These are phyloP conservation scores for Amaranthus cruentus DNA, from an alignment of 148 eudicot genomes.

Conservation along the genomic window DNA sequence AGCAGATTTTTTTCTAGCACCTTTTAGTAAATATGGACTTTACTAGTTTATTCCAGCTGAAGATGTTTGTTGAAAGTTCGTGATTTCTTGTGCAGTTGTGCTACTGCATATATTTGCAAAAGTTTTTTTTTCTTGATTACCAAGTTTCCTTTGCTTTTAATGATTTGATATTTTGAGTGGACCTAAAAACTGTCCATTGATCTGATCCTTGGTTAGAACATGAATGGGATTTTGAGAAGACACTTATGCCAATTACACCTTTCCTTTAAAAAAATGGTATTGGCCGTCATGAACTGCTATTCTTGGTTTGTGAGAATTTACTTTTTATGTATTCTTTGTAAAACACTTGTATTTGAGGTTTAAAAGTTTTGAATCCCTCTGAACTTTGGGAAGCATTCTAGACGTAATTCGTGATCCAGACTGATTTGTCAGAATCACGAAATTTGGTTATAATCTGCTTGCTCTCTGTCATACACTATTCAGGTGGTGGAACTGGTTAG, in stretches of 20 bases:
- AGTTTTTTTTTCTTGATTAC: background rate
- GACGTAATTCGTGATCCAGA: background rate
- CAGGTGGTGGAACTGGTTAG: constrained; percentile 91
- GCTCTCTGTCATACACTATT: background rate
- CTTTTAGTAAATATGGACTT: background rate
- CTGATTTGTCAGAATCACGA: background rate
- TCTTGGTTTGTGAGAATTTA: too few species aligned
- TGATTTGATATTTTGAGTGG: background rate
- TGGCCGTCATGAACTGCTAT: too few species aligned
- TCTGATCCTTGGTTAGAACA: background rate
- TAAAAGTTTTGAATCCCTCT: too few species aligned
- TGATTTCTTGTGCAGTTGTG: background rate
- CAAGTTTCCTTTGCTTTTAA: background rate
- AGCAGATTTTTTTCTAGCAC: background rate
- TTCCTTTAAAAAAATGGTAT: background rate
- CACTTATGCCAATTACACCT: background rate
- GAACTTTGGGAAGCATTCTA: too few species aligned
- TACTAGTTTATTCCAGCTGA: background rate
- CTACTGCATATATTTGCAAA: background rate
- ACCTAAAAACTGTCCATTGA: background rate
- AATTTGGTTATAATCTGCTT: background rate
- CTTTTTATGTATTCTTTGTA: too few species aligned
- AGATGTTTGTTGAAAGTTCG: background rate
- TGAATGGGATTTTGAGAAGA: background rate
- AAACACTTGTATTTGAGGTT: too few species aligned